phyloP scores from a whole-genome alignment of 78 protist genomes.

The Dictyostelium brefeldianum region DNA sequence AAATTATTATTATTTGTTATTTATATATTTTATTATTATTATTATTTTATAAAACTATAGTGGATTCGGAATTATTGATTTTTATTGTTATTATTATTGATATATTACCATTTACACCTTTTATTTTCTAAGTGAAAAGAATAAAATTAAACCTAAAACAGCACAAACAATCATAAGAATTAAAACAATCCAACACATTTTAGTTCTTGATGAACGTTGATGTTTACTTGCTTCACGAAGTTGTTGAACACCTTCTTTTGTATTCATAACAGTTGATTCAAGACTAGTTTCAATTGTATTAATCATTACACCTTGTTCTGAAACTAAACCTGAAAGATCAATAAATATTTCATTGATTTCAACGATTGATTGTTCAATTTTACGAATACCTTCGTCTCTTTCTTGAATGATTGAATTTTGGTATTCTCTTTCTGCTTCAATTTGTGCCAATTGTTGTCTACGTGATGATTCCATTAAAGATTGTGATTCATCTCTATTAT shows the following conservation, averaged over 20 bases:
- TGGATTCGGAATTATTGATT: background rate
- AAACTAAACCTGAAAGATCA: slow-evolving; percentile 85
- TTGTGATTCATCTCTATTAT: slow-evolving; percentile 56
- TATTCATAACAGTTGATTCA: slow-evolving; percentile 48
- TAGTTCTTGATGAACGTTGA: slow-evolving; percentile 68
- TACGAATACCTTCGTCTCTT: slow-evolving; percentile 86
- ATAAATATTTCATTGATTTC: slow-evolving; percentile 91
- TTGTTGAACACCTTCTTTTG: slow-evolving; percentile 65
- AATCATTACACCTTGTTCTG: slow-evolving; percentile 88
- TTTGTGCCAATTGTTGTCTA: slow-evolving; percentile 61
- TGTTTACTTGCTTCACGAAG: slow-evolving; percentile 51
- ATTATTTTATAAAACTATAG: background rate
- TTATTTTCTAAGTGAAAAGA: slow-evolving; percentile 77
- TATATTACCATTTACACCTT: background rate
- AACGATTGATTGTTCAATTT: slow-evolving; percentile 83
- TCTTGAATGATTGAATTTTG: slow-evolving; percentile 87
- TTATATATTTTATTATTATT: background rate
- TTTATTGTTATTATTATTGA: background rate
- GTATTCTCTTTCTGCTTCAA: slow-evolving; percentile 83
- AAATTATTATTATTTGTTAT: too few species aligned
- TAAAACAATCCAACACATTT: slow-evolving; percentile 82
- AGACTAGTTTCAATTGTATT: slow-evolving; percentile 64
- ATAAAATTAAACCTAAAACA: slow-evolving; percentile 77
- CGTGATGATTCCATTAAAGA: slow-evolving; percentile 69
- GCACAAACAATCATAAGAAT: slow-evolving; percentile 81